Percentiles rank a stretch among this genome's conserved stretches.
These are phyloP conservation scores for Wickerhamiella azyma DNA, from an alignment of 805 yeast genomes.

Conservation along the genomic window DNA sequence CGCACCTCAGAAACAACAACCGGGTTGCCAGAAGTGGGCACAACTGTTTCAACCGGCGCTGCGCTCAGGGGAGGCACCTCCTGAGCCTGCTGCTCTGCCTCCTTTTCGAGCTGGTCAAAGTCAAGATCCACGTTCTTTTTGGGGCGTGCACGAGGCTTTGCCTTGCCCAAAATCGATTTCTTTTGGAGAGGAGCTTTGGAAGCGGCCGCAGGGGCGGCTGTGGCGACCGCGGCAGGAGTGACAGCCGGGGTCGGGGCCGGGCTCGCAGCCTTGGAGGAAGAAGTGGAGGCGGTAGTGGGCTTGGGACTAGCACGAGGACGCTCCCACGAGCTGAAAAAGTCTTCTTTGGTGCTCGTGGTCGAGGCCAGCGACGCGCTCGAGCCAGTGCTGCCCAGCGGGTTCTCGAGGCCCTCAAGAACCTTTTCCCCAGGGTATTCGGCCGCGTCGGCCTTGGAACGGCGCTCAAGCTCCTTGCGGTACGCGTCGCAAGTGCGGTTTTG, in stretches of 20 bases:
- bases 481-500: slow-evolving; percentile 64
- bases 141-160: slow-evolving; percentile 21
- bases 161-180: slow-evolving; percentile 23
- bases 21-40: slow-evolving; percentile 14
- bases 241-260: slow-evolving; percentile 8
- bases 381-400: slow-evolving; percentile 11
- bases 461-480: slow-evolving; percentile 68
- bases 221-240: slow-evolving; percentile 9
- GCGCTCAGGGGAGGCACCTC: slow-evolving; percentile 5
- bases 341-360: slow-evolving; percentile 37
- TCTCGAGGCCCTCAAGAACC: slow-evolving; percentile 39
- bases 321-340: slow-evolving; percentile 85
- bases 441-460: slow-evolving; percentile 53
- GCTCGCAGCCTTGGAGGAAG: slow-evolving; percentile 10
- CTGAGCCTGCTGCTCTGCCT: slow-evolving; percentile 68
- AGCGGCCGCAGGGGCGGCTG: slow-evolving; percentile 8
- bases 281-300: slow-evolving; percentile 12
- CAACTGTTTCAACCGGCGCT: slow-evolving; percentile 9
- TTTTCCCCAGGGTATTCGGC: slow-evolving; percentile 58
- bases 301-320: slow-evolving; percentile 36
- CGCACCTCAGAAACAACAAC: slow-evolving; percentile 3
- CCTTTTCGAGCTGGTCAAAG: slow-evolving; percentile 55
- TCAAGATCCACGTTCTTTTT: slow-evolving; percentile 36
- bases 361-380: slow-evolving; percentile 15
- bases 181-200: slow-evolving; percentile 5